A percentile compares a stretch with the other conserved stretches of the same genome.
These are phyloP conservation scores for Ustilago cynodontis DNA, from an alignment of 1,284 basidiomycete species.

Conservation along the genomic window DNA sequence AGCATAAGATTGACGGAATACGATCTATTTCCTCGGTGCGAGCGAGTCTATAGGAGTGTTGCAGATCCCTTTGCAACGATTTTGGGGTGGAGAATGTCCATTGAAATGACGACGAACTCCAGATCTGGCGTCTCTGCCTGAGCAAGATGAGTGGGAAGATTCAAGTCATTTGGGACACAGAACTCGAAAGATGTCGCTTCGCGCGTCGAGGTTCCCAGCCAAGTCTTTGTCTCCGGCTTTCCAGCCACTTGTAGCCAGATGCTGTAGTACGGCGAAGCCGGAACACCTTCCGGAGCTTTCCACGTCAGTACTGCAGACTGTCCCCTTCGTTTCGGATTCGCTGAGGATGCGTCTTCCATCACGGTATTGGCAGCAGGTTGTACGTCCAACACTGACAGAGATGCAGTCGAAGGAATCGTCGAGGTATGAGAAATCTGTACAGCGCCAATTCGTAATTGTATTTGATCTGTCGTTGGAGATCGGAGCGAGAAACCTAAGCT, in stretches of 20 bases:
- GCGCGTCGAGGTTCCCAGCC: slow-evolving; percentile 44
- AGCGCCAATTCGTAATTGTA: slow-evolving; percentile 22
- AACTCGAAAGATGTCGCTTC: slow-evolving; percentile 37
- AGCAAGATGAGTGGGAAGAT: slow-evolving; percentile 3
- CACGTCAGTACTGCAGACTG: slow-evolving; percentile 14
- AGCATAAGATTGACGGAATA: slow-evolving; percentile 6
- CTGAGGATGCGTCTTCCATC: background rate
- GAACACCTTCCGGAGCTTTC: background rate
- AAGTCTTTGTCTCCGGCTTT: slow-evolving; percentile 14
- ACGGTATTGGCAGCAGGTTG: slow-evolving; percentile 1
- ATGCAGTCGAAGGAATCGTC: background rate
- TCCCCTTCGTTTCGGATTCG: background rate
- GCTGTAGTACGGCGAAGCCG: slow-evolving; percentile 17
- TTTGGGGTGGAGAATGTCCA: background rate
- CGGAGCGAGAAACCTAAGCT: slow-evolving; percentile 14
- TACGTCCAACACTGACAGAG: slow-evolving; percentile 4
- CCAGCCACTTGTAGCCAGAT: slow-evolving; percentile 27
- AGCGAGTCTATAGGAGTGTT: background rate
- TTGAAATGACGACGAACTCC: slow-evolving; percentile 26
- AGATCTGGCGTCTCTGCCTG: background rate
- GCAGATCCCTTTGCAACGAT: slow-evolving; percentile 8
- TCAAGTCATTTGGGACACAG: slow-evolving; percentile 17
- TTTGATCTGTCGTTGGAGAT: background rate
- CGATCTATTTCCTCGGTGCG: background rate
- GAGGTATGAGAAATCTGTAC: slow-evolving; percentile 10